Conservation (phyloP, 2,329 filamentous ascomycete species). For the Ophiocordyceps unilateralis region DNA sequence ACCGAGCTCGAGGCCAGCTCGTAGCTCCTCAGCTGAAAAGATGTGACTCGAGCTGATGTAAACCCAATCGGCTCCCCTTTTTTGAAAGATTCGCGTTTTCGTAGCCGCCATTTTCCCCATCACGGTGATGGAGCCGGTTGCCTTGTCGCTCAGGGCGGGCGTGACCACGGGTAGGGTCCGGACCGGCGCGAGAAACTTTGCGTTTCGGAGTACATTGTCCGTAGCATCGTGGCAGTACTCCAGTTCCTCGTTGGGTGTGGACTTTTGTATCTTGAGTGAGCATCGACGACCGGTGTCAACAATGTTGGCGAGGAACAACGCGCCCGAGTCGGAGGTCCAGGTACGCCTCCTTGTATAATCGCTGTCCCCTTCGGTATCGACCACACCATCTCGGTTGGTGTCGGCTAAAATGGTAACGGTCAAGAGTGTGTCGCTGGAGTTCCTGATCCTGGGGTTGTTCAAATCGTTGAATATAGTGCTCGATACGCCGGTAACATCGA, state of each 20-base stretch:
- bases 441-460: background rate
- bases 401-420: background rate
- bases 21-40: conserved; percentile 12
- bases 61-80: conserved; percentile 8
- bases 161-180: conserved; percentile 9
- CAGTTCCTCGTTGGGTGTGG: conserved; percentile 9
- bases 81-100: background rate
- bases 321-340: conserved; percentile 10
- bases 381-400: background rate
- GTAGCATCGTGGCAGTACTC: conserved; percentile 18
- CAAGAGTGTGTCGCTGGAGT: background rate
- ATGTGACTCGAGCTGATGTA: conserved; percentile 9
- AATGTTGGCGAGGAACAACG: conserved; percentile 20
- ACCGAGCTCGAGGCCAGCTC: conserved; percentile 14
- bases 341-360: background rate
- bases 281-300: conserved; percentile 15
- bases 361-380: background rate
- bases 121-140: conserved; percentile 10
- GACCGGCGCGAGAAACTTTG: conserved; percentile 15
- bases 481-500: background rate
- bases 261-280: conserved; percentile 5
- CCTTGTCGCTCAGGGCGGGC: conserved; percentile 4
- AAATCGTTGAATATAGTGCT: background rate
- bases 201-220: conserved; percentile 13
- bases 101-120: conserved; percentile 5